Percentiles rank a stretch among this genome's conserved stretches.
Evolutionary conservation across 768 basidiomycete species (phyloP).

Genomic region (Lepiota venenata): DNA sequence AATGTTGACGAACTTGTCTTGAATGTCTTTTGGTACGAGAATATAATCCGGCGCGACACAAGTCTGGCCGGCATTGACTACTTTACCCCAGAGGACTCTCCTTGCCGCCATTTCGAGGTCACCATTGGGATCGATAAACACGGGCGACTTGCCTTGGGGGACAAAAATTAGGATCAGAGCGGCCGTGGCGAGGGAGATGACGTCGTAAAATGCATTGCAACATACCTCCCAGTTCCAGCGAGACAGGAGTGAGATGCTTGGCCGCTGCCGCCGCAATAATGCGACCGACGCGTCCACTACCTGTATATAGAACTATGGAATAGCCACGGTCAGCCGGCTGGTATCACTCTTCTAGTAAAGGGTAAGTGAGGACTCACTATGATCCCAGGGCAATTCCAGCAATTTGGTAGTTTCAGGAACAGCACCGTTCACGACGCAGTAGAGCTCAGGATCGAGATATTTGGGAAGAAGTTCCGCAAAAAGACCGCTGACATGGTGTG

Average conservation of each 20-base stretch:
- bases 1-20: constrained; percentile 42
- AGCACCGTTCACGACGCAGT: constrained; percentile 68
- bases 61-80: constrained; percentile 72
- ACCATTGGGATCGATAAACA: constrained; percentile 65
- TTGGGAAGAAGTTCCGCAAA: constrained; percentile 67
- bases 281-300: constrained; percentile 56
- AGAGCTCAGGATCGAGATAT: constrained; percentile 67
- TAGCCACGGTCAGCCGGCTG: not conserved
- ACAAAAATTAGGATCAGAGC: not conserved
- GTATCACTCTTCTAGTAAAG: not conserved
- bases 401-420: constrained; percentile 56
- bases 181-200: not conserved
- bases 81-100: constrained; percentile 82
- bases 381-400: constrained; percentile 2
- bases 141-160: constrained; percentile 62
- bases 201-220: not conserved
- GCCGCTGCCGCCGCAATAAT: constrained; percentile 75
- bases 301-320: constrained; percentile 59
- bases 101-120: constrained; percentile 64
- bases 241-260: constrained; percentile 68
- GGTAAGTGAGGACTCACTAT: not conserved
- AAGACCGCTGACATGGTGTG: constrained; percentile 51
- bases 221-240: constrained; percentile 39
- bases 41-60: constrained; percentile 66
- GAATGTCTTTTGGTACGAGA: constrained; percentile 42